Evolutionary conservation across 768 basidiomycete species (phyloP), one percentile per base, ranked within the genome.

Genomic region (Russula griseocarnosa): DNA sequence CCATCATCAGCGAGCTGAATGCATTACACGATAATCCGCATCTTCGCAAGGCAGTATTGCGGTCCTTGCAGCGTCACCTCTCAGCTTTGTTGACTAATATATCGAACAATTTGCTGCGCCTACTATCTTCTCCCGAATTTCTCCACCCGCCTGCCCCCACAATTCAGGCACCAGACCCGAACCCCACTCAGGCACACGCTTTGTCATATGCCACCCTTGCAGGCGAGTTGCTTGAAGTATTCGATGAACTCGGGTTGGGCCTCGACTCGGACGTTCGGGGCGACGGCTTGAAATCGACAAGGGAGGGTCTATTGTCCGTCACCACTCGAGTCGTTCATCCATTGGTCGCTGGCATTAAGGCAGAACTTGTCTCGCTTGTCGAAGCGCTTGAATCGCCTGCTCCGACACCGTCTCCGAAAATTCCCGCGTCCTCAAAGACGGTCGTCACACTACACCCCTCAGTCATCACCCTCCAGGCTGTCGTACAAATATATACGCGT

Each of bases 51-150:
- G 89, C 90, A 30, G 83, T 90, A 60, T 71, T 91, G 46, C 84
- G 91, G 58, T 83, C 83, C 38, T 79, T 92, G 32, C 90, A 90
- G 61, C 84, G 86, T 58, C 90, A 89, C 9, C 75, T 93, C 7
- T 89, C 90, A 8, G 88, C 92, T 28, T 72, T 92, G 46, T 76
- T 88, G 68, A 84, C 78, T 67, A 87, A 87, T 70, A 73, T 92
- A 40, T 90, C 88, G 16, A 79, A 83, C 28, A 79, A 85, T 67
- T 79, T 92, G 38, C 75, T 86, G 1, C 88, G 87, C 8, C 74
- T 90, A 22, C 69, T 92, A 16, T 83, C 87, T 5, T 85, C 89
- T 5, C 78, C 85, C 13, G 75, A 81, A 8, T 88, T 92, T 72
- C 78, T 81, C 22, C 76, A 76, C 1, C 77, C 82, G 7, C 74